Evolutionary conservation across 2,329 filamentous ascomycete species (phyloP), one percentile per base, ranked within the genome.

Genomic region (Cladosporium sp.): DNA sequence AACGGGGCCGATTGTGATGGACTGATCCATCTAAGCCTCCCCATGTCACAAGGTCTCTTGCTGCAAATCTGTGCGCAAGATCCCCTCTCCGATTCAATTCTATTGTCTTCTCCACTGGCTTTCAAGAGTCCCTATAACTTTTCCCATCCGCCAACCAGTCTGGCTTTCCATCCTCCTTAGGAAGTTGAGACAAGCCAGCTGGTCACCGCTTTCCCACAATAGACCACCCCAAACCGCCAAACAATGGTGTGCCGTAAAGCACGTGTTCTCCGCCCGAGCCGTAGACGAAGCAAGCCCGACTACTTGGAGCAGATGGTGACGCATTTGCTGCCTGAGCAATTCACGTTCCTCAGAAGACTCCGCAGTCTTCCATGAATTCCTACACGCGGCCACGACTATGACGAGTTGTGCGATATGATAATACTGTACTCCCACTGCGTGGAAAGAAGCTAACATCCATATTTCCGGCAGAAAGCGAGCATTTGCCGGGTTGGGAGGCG

Each of bases 231-330:
- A 57, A 2, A 57, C 55, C 5, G 49, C 43, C 32, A 57, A 42
- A 18, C 55, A 57, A 17, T 57, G 55, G 13, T 51, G 51, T n/a
- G 55, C 55, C 3, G 55, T 57, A 27, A 57, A 57, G 54, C 48
- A 56, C 2, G 54, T 54, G 40, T 57, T 57, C 39, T 56, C 43
- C 9, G 54, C 54, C 19, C 55, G 38, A 7, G 36, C 15, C 17
- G 56, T 57, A 15, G 53, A 57, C 7, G 22, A 15, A 9, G 53
- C 55, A 11, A 57, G 52, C 12, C 55, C 55, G 3, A 57, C 47
- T 2, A 55, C 54, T 17, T 37, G 32, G 11, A 54, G 27, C 6
- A 57, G 24, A 38, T 57, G 51, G 19, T 54, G 43, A 13, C 54
- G 29, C 7, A 57, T 24, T 36, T 43, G 36, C 5, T 42, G 44